These are phyloP conservation scores for Kockiozyma suomiensis DNA, from an alignment of 805 yeast genomes.

Conservation along the genomic window DNA sequence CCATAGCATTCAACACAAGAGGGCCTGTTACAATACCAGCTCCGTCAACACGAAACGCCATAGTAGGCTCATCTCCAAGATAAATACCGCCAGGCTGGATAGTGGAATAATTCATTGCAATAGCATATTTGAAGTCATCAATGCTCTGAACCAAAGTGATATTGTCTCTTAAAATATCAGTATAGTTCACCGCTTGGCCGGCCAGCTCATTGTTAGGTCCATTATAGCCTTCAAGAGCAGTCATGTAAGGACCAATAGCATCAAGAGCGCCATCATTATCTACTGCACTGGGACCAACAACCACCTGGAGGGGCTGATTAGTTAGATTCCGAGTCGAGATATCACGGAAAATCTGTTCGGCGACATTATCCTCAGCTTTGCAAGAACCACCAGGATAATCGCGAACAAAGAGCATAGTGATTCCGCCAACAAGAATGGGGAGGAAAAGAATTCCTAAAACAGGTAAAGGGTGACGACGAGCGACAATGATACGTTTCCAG, in stretches of 20 bases:
- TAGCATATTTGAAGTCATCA: conserved; percentile 33
- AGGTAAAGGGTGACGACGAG: conserved; percentile 39
- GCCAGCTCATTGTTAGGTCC: conserved; percentile 18
- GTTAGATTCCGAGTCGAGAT: conserved; percentile 19
- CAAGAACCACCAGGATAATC: conserved; percentile 33
- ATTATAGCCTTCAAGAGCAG: conserved; percentile 15
- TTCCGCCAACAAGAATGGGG: conserved; percentile 41
- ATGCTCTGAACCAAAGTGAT: conserved; percentile 32
- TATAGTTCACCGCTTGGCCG: conserved; percentile 16
- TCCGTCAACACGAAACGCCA: conserved; percentile 40
- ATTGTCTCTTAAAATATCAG: conserved; percentile 17
- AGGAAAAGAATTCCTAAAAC: conserved; percentile 38
- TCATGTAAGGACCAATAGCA: conserved; percentile 16
- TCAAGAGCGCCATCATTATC: conserved; percentile 30
- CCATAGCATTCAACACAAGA: conserved; percentile 38
- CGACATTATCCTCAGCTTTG: conserved; percentile 28
- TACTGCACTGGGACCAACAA: conserved; percentile 32
- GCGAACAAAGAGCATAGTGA: conserved; percentile 31
- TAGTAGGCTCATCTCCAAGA: conserved; percentile 33
- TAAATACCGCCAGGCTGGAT: conserved; percentile 43
- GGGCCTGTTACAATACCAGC: conserved; percentile 36
- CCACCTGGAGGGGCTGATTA: conserved; percentile 15
- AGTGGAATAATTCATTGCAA: conserved; percentile 35
- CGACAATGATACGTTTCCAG: conserved; percentile 39
- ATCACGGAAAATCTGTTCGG: conserved; percentile 30